Evolutionary conservation across 2,329 filamentous ascomycete genomes (phyloP).

Genomic region (Dactylellina drechsleri): DNA sequence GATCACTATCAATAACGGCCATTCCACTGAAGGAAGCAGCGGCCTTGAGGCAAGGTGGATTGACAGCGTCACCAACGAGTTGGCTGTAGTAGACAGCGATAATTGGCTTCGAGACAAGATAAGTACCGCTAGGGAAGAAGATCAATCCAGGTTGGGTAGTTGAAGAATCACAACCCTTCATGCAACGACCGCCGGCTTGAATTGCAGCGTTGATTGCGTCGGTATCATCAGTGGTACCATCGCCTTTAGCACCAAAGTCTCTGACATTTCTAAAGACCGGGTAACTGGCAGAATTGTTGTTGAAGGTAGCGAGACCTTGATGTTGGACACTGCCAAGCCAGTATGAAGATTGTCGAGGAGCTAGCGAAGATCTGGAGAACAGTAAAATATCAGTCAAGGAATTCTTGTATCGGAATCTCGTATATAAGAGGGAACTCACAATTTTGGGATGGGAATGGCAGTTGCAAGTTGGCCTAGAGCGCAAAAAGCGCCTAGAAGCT

Average conservation of each 20-base stretch:
- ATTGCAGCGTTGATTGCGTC: slow-evolving; percentile 65
- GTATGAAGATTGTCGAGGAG: slow-evolving; percentile 38
- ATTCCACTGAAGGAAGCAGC: slow-evolving; percentile 78
- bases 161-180: slow-evolving; percentile 72
- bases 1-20: slow-evolving; percentile 84
- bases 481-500: slow-evolving; percentile 39
- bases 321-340: slow-evolving; percentile 62
- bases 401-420: not conserved
- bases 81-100: slow-evolving; percentile 93
- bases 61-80: slow-evolving; percentile 81
- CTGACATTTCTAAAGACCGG: slow-evolving; percentile 66
- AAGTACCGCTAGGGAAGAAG: slow-evolving; percentile 91
- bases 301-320: slow-evolving; percentile 64
- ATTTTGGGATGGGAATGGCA: slow-evolving; percentile 29
- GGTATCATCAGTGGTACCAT: slow-evolving; percentile 65
- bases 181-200: slow-evolving; percentile 63
- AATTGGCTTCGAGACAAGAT: slow-evolving; percentile 81
- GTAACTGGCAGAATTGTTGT: slow-evolving; percentile 61
- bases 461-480: slow-evolving; percentile 36
- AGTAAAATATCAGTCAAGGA: slow-evolving; percentile 7
- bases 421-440: slow-evolving; percentile 14
- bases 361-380: slow-evolving; percentile 23
- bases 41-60: slow-evolving; percentile 79
- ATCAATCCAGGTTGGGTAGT: slow-evolving; percentile 84
- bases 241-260: slow-evolving; percentile 65